Evolutionary conservation across 176 grass and related monocot genomes (phyloP), one percentile per base, ranked within the genome.

Genomic region (Olyra latifolia): DNA sequence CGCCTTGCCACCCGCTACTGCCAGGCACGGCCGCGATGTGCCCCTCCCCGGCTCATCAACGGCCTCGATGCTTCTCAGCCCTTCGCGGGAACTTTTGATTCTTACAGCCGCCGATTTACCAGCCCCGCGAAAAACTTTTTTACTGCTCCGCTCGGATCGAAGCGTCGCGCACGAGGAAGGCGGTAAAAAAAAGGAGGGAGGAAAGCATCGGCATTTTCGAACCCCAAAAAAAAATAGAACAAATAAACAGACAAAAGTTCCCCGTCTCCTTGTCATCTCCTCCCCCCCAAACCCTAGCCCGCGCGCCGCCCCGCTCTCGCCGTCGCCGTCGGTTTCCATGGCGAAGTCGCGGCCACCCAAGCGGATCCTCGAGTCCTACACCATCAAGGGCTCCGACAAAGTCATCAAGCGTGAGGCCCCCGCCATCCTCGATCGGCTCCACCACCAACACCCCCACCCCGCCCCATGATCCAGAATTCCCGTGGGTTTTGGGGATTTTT

Each of bases 341-440:
- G 83, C 93, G 28, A 97, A 93, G 80, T 78, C 86, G 42, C 88
- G 93, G 24, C 83, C 91, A 40, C 82, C 94, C 72, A 97, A 97
- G 86, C 80, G 77, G 82, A 93, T 88, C 72, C 91, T 97, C 46
- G 94, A 97, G 71, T 91, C 86, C 62, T 93, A 97, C 57, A 91
- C 91, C 70, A 97, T 97, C 87, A 97, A 97, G 87, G 94, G 94
- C 12, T 73, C 94, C 22, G 89, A 97, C 68, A 97, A 89, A 89
- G 12, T 91, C 59, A 89, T 97, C 83, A 97, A 93, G 91, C 88
- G 94, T 97, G 81, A 97, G 90, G 4, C 23, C 39, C 48, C 60
- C 10, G 40, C 2, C 25, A 69, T 15, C 4, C 60, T 46, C 67
- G 17, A 19, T n/a, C n/a, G n/a, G n/a, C n/a, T n/a, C n/a, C n/a